These are phyloP conservation scores for Vicia sativa DNA, from an alignment of 306 rosid species.

Conservation along the genomic window DNA sequence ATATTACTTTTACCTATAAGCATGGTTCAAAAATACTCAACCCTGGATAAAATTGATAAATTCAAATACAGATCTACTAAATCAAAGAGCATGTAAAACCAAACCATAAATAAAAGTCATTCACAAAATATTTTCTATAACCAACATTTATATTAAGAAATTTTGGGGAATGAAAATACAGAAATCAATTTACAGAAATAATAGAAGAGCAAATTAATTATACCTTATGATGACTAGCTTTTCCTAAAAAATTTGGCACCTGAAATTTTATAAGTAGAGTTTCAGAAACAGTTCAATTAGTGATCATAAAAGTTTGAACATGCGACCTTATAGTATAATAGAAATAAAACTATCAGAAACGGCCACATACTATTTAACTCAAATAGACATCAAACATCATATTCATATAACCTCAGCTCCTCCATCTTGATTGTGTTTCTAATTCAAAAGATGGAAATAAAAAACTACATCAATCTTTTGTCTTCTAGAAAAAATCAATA, in stretches of 20 bases:
- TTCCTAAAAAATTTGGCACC: conserved; percentile 74
- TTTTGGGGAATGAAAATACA: conserved; percentile 1
- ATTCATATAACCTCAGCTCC: neutral
- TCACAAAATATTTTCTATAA: neutral
- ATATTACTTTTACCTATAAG: conserved; percentile 73
- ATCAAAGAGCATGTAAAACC: conserved; percentile 15
- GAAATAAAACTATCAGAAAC: neutral
- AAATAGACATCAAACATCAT: neutral
- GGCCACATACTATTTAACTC: neutral
- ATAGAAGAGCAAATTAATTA: conserved; percentile 27
- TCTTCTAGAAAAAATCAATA: neutral
- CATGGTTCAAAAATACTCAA: conserved; percentile 38
- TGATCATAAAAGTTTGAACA: conserved; percentile 17
- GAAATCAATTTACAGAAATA: no score
- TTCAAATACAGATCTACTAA: conserved; percentile 25
- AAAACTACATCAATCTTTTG: neutral
- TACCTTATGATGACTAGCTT: conserved; percentile 81
- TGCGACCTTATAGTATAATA: neutral
- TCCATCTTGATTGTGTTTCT: conserved; percentile 1
- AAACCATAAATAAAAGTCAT: neutral
- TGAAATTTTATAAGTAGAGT: conserved; percentile 48
- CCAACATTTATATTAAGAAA: conserved; percentile 17
- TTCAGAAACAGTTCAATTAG: conserved; percentile 32
- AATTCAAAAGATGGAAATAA: neutral
- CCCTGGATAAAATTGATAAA: conserved; percentile 28